Base-by-base conservation (phyloP, 306 rosid species). In the Cicer chorassanicum region DNA sequence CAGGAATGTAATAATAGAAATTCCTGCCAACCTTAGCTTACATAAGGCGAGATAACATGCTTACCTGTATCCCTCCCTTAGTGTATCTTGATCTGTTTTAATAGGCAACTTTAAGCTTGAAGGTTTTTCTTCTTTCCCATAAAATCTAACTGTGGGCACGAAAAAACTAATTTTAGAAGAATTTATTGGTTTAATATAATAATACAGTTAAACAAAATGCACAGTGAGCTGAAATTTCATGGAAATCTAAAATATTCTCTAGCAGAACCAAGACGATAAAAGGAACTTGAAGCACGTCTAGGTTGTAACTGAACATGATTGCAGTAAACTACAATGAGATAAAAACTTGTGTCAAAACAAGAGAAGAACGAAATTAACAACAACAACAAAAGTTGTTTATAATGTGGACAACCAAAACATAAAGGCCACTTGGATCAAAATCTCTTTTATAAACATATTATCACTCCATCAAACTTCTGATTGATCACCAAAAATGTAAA, bases 21-120 rank as follows among this genome's bases (percentile, higher is more conserved):
- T 5, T 45, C 19, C 45, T 24, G 42, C 42, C 12, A 38, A 43
- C 3, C 41, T 63, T 54, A 77, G 72, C 51, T 34, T 34, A 66
- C 11, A 62, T 18, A 60, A 11, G 11, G 16, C 41, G 67, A 65
- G 46, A 75, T 43, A 74, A 21, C 4, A 40, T 63, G 72, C 79
- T 3, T 76, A 91, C 98, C 96, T 84, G 75, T 92, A 89, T 73
- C 97, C 96, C 76, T 94, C 99, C 78, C 95, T 86, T 53, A 92
- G 80, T 3, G 99, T 90, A 81, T 94, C 99, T 73, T 87, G 85
- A 86, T 94, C 99, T 18, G 97, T 92, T 87, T 92, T 94, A 68
- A 92, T 72, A 44, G 99, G 95, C 79, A 92, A 61, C 75, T 79
- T 85, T 16, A 84, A 29, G 65, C 69, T 84, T 39, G 89, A 53